Evolutionary conservation across 2,329 filamentous ascomycete species (phyloP), one percentile per base, ranked within the genome.

Genomic region (Neopestalotiopsis sp.): DNA sequence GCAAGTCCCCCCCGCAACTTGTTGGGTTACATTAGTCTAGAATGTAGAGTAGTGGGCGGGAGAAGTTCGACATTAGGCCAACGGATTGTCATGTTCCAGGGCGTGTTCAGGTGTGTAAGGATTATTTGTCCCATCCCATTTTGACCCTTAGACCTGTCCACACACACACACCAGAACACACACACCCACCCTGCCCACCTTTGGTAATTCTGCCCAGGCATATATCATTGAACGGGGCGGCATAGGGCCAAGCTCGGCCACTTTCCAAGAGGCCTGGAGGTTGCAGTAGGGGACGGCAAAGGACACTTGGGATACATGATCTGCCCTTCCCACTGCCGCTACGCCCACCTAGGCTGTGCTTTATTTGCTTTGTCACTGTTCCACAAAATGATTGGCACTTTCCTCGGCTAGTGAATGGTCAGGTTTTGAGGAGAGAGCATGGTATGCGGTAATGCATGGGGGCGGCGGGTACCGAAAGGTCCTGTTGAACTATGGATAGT

Each of bases 11-110:
- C 45, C 45, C 17, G 17, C 17, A 53, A 53, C 45, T 17, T 53
- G 45, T n/a, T 20, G 45, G 45, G 45, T 53, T 20, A 53, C 45
- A 53, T 53, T 53, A 53, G 45, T 53, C 45, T 53, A 53, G 45
- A 53, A 53, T 17, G 45, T 20, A 13, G 45, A 14, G 17, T 20
- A 20, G 45, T 9, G 45, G 45, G 17, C 17, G 45, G 45, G 17
- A 9, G 17, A 53, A 53, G n/a, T 53, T 20, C 17, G 45, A 17
- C 45, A 17, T 53, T 53, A 17, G 17, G n/a, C n/a, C 14, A 7
- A 53, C n/a, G 45, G 17, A 53, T 17, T 53, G 17, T 53, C 45
- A 53, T 53, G 9, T 17, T 20, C 45, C 45, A 38, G 34, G 24
- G 24, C 24, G 24, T 28, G 24, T 28, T 28, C 24, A 28, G 24